phyloP scores from a whole-genome alignment of 768 basidiomycete species.

The Suillus fuscotomentosus region DNA sequence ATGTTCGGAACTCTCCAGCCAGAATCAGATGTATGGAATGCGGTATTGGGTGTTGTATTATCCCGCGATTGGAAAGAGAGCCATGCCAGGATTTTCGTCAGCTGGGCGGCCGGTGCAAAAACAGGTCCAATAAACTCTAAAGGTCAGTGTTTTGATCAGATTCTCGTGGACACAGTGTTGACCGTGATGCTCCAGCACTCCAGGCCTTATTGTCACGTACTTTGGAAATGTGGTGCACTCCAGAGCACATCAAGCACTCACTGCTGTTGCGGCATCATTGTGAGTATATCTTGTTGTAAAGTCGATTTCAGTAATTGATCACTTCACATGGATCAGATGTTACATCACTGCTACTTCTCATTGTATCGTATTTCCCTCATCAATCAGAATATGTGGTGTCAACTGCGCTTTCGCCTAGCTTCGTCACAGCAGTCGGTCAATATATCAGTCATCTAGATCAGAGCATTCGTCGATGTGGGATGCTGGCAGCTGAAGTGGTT shows the following conservation, averaged over 20 bases:
- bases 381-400: conserved; percentile 44
- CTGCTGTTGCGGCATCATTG: conserved; percentile 73
- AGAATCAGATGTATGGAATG: conserved; percentile 52
- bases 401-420: conserved; percentile 52
- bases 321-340: conserved; percentile 48
- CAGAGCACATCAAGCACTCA: conserved; percentile 80
- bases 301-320: background rate
- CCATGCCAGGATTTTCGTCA: conserved; percentile 61
- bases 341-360: conserved; percentile 67
- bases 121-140: conserved; percentile 32
- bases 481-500: conserved; percentile 86
- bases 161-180: conserved; percentile 6
- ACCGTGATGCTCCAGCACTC: conserved; percentile 33
- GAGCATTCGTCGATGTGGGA: conserved; percentile 81
- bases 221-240: conserved; percentile 69
- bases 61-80: conserved; percentile 59
- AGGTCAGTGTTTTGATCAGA: conserved; percentile 14
- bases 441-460: conserved; percentile 81
- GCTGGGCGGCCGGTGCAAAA: conserved; percentile 59
- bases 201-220: conserved; percentile 45
- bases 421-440: conserved; percentile 65
- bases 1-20: conserved; percentile 53
- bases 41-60: conserved; percentile 43
- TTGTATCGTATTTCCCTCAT: conserved; percentile 57
- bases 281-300: conserved; percentile 36